These are phyloP conservation scores for Phaeosphaeriaceae sp. DNA, from an alignment of 2,329 filamentous ascomycete species.

Conservation along the genomic window DNA sequence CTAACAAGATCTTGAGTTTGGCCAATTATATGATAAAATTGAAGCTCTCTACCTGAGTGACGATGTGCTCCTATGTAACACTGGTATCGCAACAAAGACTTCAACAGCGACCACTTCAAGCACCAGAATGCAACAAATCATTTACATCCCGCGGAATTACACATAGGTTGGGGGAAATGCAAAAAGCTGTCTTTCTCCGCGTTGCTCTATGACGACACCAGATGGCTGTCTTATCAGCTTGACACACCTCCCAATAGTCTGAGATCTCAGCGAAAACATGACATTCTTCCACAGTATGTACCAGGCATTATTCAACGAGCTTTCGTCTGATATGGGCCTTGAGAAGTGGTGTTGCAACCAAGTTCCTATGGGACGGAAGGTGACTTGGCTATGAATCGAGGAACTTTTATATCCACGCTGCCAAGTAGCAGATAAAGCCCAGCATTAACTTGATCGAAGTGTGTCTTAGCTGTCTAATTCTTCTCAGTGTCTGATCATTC, in stretches of 20 bases:
- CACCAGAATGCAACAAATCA: not conserved
- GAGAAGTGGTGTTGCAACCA: not conserved
- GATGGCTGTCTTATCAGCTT: not conserved
- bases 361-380: too few species aligned
- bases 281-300: not conserved
- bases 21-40: not conserved
- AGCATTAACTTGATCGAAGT: too few species aligned
- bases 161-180: not conserved
- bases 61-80: not conserved
- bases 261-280: not conserved
- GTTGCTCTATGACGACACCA: not conserved
- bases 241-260: not conserved
- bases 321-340: not conserved
- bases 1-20: not conserved
- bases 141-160: not conserved
- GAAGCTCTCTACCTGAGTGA: not conserved
- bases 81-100: not conserved
- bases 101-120: not conserved
- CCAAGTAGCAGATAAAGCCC: too few species aligned
- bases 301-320: not conserved
- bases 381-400: too few species aligned
- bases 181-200: not conserved
- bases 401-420: too few species aligned
- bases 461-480: too few species aligned
- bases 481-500: too few species aligned